These are phyloP conservation scores for Phytophthora vignae DNA, from an alignment of 352 stramenopile species.

Conservation along the genomic window DNA sequence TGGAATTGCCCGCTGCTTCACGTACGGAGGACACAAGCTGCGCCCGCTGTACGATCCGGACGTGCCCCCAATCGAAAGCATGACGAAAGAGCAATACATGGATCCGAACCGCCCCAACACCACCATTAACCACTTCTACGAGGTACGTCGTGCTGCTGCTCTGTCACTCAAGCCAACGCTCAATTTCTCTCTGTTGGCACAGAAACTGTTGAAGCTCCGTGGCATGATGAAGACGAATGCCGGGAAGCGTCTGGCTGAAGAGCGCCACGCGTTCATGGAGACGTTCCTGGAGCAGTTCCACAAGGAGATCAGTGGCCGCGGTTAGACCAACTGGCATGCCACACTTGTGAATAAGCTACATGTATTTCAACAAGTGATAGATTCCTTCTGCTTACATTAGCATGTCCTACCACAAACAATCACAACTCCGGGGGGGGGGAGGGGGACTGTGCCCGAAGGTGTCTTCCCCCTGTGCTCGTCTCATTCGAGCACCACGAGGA, in stretches of 20 bases:
- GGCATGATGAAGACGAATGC: constrained; percentile 89
- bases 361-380: neutral
- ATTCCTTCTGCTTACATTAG: neutral
- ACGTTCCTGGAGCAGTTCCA: constrained; percentile 84
- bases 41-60: constrained; percentile 82
- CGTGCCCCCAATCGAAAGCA: constrained; percentile 52
- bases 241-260: constrained; percentile 76
- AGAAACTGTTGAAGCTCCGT: constrained; percentile 91
- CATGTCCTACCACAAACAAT: constrained; percentile 8
- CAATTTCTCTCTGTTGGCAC: neutral
- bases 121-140: constrained; percentile 93
- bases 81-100: constrained; percentile 89
- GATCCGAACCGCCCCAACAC: constrained; percentile 64
- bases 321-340: constrained; percentile 13
- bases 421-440: neutral
- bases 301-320: constrained; percentile 71
- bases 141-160: constrained; percentile 39
- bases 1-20: constrained; percentile 92
- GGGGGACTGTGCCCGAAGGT: neutral
- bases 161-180: neutral
- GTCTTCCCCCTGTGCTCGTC: neutral
- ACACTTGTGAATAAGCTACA: neutral
- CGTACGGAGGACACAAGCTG: constrained; percentile 88
- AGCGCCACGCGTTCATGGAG: constrained; percentile 90
- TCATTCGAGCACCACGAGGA: neutral